phyloP scores from a whole-genome alignment of 495 filamentous ascomycete species.

The Aspergillus carlsbadensis region DNA sequence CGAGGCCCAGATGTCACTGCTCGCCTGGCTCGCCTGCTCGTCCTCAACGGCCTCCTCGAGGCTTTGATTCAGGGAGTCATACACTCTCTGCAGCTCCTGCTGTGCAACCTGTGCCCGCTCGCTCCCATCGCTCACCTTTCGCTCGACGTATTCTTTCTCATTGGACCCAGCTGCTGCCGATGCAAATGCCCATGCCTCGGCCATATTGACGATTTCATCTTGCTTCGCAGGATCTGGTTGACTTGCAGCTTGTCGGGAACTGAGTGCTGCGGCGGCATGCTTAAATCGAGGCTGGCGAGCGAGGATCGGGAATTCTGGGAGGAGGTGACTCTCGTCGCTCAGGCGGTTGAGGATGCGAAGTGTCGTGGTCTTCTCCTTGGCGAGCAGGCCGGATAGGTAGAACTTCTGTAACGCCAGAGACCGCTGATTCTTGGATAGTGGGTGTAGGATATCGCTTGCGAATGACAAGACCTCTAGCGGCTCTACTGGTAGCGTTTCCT shows the following conservation, averaged over 20 bases:
- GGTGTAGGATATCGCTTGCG: conserved; percentile 52
- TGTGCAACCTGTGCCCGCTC: conserved; percentile 34
- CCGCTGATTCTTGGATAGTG: conserved; percentile 62
- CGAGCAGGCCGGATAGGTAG: conserved; percentile 56
- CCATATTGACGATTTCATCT: conserved; percentile 36
- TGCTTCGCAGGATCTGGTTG: conserved; percentile 17
- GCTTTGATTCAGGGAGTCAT: conserved; percentile 37
- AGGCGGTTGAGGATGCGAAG: conserved; percentile 58
- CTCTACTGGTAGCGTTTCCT: conserved; percentile 20
- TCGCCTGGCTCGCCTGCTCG: conserved; percentile 17
- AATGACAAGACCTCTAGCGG: conserved; percentile 49
- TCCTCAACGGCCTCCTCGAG: conserved; percentile 26
- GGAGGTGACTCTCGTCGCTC: conserved; percentile 67
- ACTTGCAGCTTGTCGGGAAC: conserved; percentile 21
- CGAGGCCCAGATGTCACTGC: conserved; percentile 37
- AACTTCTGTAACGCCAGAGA: conserved; percentile 62
- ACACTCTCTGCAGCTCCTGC: conserved; percentile 33
- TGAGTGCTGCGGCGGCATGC: conserved; percentile 35
- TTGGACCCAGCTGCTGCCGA: conserved; percentile 37
- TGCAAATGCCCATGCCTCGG: conserved; percentile 52
- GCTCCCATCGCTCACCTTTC: conserved; percentile 33
- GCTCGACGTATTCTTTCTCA: conserved; percentile 38
- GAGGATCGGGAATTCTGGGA: conserved; percentile 59
- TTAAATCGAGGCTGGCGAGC: conserved; percentile 45
- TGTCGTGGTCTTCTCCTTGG: conserved; percentile 56